These are phyloP conservation scores for Hepatocystis sp. DNA, from an alignment of 169 alveolate species.

Conservation along the genomic window DNA sequence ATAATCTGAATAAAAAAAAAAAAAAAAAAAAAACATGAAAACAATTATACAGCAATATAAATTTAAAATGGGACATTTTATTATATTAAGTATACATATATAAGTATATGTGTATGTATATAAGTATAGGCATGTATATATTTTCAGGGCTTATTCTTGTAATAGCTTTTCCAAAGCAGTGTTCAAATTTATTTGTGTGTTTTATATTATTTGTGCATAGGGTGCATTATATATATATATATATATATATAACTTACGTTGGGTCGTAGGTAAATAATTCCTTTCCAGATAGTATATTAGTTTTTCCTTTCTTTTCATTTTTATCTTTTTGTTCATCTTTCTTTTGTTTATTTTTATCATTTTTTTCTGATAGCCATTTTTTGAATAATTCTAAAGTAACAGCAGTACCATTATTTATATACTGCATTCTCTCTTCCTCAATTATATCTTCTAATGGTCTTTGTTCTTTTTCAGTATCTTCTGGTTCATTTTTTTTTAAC, in stretches of 20 bases:
- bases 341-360: slow-evolving; percentile 86
- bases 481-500: slow-evolving; percentile 75
- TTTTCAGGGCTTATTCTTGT: no score
- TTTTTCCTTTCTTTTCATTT: slow-evolving; percentile 80
- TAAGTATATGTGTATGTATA: no score
- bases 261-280: slow-evolving; percentile 92
- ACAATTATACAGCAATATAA: no score
- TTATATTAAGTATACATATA: no score
- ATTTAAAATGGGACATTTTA: no score
- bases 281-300: slow-evolving; percentile 85
- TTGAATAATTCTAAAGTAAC: slow-evolving; percentile 93
- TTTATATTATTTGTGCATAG: not conserved
- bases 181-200: no score
- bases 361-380: slow-evolving; percentile 86
- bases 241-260: no score
- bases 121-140: no score
- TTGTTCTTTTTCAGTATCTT: slow-evolving; percentile 86
- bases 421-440: slow-evolving; percentile 88
- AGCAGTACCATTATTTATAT: slow-evolving; percentile 85
- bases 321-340: slow-evolving; percentile 86
- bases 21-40: not conserved
- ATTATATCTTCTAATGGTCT: slow-evolving; percentile 93
- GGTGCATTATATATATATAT: not conserved
- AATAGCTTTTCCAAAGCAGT: no score
- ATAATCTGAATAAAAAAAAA: slow-evolving; percentile 77